Evolutionary conservation across 169 alveolate genomes (phyloP).

Genomic region (Toxoplasma gondii): DNA sequence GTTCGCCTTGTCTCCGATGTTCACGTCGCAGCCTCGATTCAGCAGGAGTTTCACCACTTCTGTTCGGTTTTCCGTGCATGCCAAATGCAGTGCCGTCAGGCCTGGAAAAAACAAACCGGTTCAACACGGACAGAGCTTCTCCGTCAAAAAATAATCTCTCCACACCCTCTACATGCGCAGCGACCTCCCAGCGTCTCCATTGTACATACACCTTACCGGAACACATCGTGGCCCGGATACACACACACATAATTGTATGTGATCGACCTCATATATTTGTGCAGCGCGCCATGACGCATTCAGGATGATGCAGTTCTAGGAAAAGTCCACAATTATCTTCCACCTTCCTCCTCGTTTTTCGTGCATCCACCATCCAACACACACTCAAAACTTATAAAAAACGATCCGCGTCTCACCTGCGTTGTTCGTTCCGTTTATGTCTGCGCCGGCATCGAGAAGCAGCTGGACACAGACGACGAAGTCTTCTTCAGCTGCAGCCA

Average conservation of each 20-base stretch:
- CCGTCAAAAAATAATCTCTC: not conserved
- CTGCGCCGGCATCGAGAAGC: constrained; percentile 67
- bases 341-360: too few species aligned
- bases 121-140: too few species aligned
- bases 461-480: constrained; percentile 75
- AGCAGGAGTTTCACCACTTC: constrained; percentile 64
- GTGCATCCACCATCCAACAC: too few species aligned
- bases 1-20: constrained; percentile 76
- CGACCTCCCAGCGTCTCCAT: not conserved
- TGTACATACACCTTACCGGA: too few species aligned
- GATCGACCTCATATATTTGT: too few species aligned
- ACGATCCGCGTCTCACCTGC: constrained; percentile 14
- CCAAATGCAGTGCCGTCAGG: constrained; percentile 67
- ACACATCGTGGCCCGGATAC: too few species aligned
- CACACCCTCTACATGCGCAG: not conserved
- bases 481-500: constrained; percentile 86
- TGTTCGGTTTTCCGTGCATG: constrained; percentile 67
- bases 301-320: too few species aligned
- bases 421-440: constrained; percentile 58
- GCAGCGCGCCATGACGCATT: too few species aligned
- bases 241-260: too few species aligned
- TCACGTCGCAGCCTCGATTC: constrained; percentile 73
- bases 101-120: constrained; percentile 11
- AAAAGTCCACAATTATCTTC: too few species aligned
- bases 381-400: too few species aligned